phyloP scores from a whole-genome alignment of 2,329 filamentous ascomycete species.

The Zalaria obscura region DNA sequence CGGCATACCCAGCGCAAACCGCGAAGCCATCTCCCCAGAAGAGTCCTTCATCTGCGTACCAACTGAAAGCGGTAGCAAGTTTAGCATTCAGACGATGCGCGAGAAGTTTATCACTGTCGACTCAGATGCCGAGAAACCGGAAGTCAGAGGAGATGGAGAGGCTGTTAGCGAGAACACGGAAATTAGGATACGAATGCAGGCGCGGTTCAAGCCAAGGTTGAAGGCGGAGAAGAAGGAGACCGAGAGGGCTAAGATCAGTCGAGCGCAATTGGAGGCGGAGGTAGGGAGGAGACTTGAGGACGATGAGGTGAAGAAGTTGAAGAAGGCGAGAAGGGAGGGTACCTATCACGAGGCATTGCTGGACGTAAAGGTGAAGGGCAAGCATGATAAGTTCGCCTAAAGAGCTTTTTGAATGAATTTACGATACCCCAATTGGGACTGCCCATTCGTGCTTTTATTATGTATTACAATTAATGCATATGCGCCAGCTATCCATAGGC shows the following conservation, averaged over 20 bases:
- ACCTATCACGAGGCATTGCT: slow-evolving; percentile 80
- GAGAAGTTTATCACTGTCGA: slow-evolving; percentile 55
- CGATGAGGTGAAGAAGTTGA: slow-evolving; percentile 71
- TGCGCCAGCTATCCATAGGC: no score
- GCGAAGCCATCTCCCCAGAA: slow-evolving; percentile 69
- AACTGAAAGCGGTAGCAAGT: slow-evolving; percentile 35
- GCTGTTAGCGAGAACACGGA: slow-evolving; percentile 54
- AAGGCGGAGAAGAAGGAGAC: slow-evolving; percentile 72
- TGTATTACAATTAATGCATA: no score
- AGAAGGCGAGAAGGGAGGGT: slow-evolving; percentile 70
- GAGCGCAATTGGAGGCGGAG: slow-evolving; percentile 68
- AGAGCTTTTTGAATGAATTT: no score
- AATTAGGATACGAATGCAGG: slow-evolving; percentile 81
- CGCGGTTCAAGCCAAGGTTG: slow-evolving; percentile 75
- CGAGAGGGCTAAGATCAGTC: slow-evolving; percentile 70
- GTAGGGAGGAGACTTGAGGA: slow-evolving; percentile 66
- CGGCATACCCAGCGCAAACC: slow-evolving; percentile 60
- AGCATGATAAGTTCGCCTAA: slow-evolving; percentile 69
- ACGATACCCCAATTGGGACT: no score
- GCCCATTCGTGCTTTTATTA: no score
- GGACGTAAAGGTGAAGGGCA: slow-evolving; percentile 78
- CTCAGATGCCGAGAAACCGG: slow-evolving; percentile 29
- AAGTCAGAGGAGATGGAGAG: slow-evolving; percentile 65
- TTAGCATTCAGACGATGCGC: slow-evolving; percentile 59
- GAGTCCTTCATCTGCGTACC: slow-evolving; percentile 65